These are phyloP conservation scores for Stromatinia cepivora DNA, from an alignment of 2,329 filamentous ascomycete genomes.

Conservation along the genomic window DNA sequence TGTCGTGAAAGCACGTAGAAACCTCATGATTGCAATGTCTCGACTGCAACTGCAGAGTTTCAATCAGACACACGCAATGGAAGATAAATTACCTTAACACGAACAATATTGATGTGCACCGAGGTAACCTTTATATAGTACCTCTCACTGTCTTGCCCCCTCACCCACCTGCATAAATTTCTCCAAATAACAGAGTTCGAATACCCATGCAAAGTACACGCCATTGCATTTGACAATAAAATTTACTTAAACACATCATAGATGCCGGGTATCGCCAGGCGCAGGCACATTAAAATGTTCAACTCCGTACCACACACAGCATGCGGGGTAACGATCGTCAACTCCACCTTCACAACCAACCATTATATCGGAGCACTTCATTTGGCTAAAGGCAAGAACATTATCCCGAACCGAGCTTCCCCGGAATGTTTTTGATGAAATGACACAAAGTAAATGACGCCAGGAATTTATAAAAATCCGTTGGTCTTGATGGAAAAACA, in stretches of 20 bases:
- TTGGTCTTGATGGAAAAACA: constrained; percentile 8
- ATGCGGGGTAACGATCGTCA: constrained; percentile 16
- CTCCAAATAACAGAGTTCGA: not conserved
- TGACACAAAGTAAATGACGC: constrained; percentile 8
- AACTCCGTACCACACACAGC: constrained; percentile 11
- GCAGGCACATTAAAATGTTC: not conserved
- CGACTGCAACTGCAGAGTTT: constrained; percentile 8
- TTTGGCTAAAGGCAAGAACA: constrained; percentile 15
- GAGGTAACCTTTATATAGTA: constrained; percentile 11
- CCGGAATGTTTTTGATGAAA: not conserved
- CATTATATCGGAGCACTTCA: constrained; percentile 3
- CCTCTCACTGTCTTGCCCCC: not conserved
- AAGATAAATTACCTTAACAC: not conserved
- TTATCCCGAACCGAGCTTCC: constrained; percentile 9
- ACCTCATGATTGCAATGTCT: constrained; percentile 42
- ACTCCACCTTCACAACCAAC: not conserved
- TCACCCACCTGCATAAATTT: not conserved
- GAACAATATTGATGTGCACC: not conserved
- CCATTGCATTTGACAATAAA: not conserved
- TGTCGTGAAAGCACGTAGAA: constrained; percentile 40
- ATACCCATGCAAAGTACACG: not conserved
- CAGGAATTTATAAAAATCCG: not conserved
- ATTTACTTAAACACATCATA: not conserved
- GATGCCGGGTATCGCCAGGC: not conserved
- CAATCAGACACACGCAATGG: not conserved